These are phyloP conservation scores for Wickerhamomyces queroliae DNA, from an alignment of 805 yeast species.

Conservation along the genomic window DNA sequence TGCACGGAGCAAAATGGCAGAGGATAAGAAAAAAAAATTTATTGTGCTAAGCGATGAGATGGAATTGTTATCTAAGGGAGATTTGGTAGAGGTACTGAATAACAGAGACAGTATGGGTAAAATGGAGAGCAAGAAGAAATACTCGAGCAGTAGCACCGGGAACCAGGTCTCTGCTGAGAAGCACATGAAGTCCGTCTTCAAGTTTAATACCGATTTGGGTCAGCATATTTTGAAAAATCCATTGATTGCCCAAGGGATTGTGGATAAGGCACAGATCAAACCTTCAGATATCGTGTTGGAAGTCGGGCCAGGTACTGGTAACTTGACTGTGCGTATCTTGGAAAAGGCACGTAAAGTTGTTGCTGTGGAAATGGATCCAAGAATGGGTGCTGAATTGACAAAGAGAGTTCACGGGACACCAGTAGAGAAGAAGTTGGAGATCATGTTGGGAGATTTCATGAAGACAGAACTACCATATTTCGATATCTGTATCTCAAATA, in stretches of 20 bases:
- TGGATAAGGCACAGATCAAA: slow-evolving; percentile 88
- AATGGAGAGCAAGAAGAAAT: slow-evolving; percentile 55
- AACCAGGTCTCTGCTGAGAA: slow-evolving; percentile 64
- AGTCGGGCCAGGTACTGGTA: slow-evolving; percentile 99
- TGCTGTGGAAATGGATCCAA: slow-evolving; percentile 98
- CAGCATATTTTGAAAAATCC: slow-evolving; percentile 97
- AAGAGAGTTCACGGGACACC: slow-evolving; percentile 98
- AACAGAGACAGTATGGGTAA: slow-evolving; percentile 14
- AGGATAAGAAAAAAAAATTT: slow-evolving; percentile 1
- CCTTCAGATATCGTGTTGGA: slow-evolving; percentile 93
- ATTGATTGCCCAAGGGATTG: slow-evolving; percentile 95
- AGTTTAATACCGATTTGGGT: slow-evolving; percentile 94
- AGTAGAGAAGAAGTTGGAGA: slow-evolving; percentile 83
- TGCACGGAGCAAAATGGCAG: no score
- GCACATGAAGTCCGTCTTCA: slow-evolving; percentile 79
- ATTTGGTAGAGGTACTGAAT: not conserved
- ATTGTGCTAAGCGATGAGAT: slow-evolving; percentile 1
- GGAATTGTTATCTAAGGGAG: not conserved
- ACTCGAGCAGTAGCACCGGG: slow-evolving; percentile 40
- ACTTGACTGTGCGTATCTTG: slow-evolving; percentile 84
- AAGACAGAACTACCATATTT: slow-evolving; percentile 92
- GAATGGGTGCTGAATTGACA: slow-evolving; percentile 98
- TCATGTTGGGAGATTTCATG: slow-evolving; percentile 91
- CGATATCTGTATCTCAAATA: slow-evolving; percentile 93
- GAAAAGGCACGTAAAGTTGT: slow-evolving; percentile 92